Conservation (phyloP, 208 protist species). For the Porcisia hertigi region DNA sequence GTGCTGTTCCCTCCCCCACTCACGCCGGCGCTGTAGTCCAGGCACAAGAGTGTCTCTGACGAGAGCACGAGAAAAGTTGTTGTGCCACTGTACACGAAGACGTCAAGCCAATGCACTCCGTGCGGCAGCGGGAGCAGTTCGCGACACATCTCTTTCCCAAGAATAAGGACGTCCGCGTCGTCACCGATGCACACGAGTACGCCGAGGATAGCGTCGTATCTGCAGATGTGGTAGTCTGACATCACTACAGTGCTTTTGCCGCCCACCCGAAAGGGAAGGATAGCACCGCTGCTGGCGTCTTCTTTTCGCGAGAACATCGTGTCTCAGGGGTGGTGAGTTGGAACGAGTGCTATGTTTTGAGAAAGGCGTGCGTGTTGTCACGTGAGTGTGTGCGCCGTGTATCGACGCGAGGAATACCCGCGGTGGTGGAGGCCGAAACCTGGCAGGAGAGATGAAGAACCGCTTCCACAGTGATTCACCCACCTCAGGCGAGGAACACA, state of each 20-base stretch:
- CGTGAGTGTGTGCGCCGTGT: neutral
- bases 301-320: constrained; percentile 10
- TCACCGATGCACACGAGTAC: constrained; percentile 77
- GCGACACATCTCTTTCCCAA: constrained; percentile 62
- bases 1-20: constrained; percentile 24
- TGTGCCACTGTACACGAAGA: constrained; percentile 72
- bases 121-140: constrained; percentile 49
- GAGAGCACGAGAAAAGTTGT: constrained; percentile 79
- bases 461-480: too few relatives aligned
- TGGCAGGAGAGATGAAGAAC: too few relatives aligned
- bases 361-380: neutral
- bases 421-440: too few relatives aligned
- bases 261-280: constrained; percentile 41
- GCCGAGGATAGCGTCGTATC: constrained; percentile 72
- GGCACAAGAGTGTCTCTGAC: constrained; percentile 58
- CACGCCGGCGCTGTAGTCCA: constrained; percentile 60
- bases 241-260: constrained; percentile 65
- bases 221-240: constrained; percentile 83
- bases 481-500: too few relatives aligned
- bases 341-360: neutral
- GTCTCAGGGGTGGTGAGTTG: neutral
- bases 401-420: neutral
- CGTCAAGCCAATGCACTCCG: constrained; percentile 75
- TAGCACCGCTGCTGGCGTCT: neutral
- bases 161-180: constrained; percentile 67